A percentile compares a stretch with the other conserved stretches of the same genome.
These are phyloP conservation scores for Wallacemonas sp. DNA, from an alignment of 208 protist genomes.

Conservation along the genomic window DNA sequence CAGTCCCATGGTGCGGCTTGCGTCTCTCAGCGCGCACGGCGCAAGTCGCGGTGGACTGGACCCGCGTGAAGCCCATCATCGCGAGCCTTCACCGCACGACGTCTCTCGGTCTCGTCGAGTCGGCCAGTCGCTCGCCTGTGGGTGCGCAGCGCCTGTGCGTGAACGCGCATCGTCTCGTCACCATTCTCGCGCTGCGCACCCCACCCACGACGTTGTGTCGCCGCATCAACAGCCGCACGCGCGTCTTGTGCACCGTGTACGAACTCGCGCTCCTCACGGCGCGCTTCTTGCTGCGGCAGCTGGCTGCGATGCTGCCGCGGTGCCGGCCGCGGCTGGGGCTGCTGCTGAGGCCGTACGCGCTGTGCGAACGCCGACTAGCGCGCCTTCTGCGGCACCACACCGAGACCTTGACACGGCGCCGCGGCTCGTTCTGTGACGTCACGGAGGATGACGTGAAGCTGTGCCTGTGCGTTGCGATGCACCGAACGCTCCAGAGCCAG, in stretches of 20 bases:
- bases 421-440: constrained; percentile 50
- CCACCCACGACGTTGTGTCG: constrained; percentile 51
- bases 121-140: too few relatives aligned
- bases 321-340: constrained; percentile 26
- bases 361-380: constrained; percentile 29
- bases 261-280: constrained; percentile 61
- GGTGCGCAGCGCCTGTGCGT: constrained; percentile 20
- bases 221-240: constrained; percentile 44
- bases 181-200: constrained; percentile 42
- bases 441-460: constrained; percentile 34
- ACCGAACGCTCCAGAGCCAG: constrained; percentile 42
- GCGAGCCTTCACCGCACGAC: constrained; percentile 20
- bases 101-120: background rate
- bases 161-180: constrained; percentile 44
- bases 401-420: constrained; percentile 14
- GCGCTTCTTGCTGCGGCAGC: constrained; percentile 41
- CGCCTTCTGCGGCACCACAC: constrained; percentile 35
- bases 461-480: constrained; percentile 47
- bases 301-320: constrained; percentile 33
- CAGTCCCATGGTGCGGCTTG: constrained; percentile 65
- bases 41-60: constrained; percentile 71
- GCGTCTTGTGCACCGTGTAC: constrained; percentile 68
- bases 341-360: constrained; percentile 26
- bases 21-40: constrained; percentile 39
- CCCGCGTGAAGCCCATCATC: constrained; percentile 35